Evolutionary conservation across 1,139 yeast species (phyloP), one percentile per base, ranked within the genome.

Genomic region (Ogataea hybrid): DNA sequence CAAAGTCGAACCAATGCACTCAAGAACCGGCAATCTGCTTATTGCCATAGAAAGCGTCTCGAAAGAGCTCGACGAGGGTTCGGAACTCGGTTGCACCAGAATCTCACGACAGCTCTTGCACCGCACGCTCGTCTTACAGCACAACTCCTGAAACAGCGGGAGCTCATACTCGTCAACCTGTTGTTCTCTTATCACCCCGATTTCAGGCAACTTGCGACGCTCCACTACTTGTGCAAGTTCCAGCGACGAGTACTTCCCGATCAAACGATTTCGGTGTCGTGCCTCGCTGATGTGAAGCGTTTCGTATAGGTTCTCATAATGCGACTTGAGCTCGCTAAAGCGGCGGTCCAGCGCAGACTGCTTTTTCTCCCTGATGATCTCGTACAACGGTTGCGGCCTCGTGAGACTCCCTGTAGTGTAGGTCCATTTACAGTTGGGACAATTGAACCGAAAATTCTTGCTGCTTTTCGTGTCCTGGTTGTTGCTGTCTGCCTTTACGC

Each of bases 31-130:
- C 6, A 65, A 31, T 11, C 39, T 39, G 17, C 61, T 62, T 11
- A 50, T 46, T 1, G 67, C 66, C 32, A 50, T 49, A 2, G 59
- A 52, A 4, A 53, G 37, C 21, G 53, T 54, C 30, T 51, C 46
- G 35, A 62, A 59, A 36, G 57, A 60, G 2, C 57, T 50, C 2
- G 63, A 57, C 1, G 46, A 9, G 1, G 63, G 57, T 9, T 58
- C 62, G 2, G 47, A 31, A 29, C 60, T 63, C 3, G 64, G 63
- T 37, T 52, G 51, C 43, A 56, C 49, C 16, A 65, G 31, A 2
- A 50, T 38, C 1, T 49, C 25, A 11, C 63, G 51, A 35, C 68
- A 64, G 8, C 58, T 54, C 43, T 59, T 63, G 41, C 68, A 64
- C 1, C 55, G 42, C 17, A 50, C 46, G 5, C 58, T 51, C 4